These are phyloP conservation scores for Claviceps africana DNA, from an alignment of 2,329 filamentous ascomycete species.

Conservation along the genomic window DNA sequence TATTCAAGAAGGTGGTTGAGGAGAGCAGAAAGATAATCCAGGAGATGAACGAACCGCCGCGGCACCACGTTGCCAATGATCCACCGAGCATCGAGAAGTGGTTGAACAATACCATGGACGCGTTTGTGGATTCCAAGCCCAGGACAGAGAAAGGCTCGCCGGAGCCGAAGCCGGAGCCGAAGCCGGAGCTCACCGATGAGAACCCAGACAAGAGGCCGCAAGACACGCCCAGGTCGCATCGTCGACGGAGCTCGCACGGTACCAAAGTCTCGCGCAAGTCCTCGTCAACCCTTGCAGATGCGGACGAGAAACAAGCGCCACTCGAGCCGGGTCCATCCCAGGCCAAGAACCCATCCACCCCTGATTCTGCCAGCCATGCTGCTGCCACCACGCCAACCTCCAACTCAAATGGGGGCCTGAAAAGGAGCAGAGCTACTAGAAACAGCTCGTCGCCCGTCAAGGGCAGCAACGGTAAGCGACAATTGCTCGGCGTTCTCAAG, in stretches of 20 bases:
- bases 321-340: not conserved
- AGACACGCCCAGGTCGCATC: not conserved
- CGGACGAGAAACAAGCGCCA: conserved; percentile 5
- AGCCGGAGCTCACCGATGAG: not conserved
- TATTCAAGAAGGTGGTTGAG: conserved; percentile 49
- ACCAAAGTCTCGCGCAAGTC: not conserved
- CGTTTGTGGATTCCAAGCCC: conserved; percentile 36
- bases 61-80: conserved; percentile 35
- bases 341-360: conserved; percentile 9
- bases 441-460: conserved; percentile 35
- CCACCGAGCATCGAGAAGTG: conserved; percentile 53
- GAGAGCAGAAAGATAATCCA: conserved; percentile 53
- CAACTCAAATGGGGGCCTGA: conserved; percentile 30
- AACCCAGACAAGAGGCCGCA: not conserved
- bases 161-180: not conserved
- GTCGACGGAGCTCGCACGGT: conserved; percentile 2
- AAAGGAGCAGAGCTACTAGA: conserved; percentile 42
- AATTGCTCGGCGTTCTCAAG: conserved; percentile 43
- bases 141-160: not conserved
- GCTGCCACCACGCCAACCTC: conserved; percentile 21
- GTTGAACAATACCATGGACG: conserved; percentile 48
- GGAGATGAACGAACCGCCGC: conserved; percentile 43
- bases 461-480: conserved; percentile 27
- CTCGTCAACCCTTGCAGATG: not conserved
- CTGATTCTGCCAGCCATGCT: conserved; percentile 9